Conservation (phyloP, 192 early-diverging fungal genomes). For the Polychytrium aggregatum region DNA sequence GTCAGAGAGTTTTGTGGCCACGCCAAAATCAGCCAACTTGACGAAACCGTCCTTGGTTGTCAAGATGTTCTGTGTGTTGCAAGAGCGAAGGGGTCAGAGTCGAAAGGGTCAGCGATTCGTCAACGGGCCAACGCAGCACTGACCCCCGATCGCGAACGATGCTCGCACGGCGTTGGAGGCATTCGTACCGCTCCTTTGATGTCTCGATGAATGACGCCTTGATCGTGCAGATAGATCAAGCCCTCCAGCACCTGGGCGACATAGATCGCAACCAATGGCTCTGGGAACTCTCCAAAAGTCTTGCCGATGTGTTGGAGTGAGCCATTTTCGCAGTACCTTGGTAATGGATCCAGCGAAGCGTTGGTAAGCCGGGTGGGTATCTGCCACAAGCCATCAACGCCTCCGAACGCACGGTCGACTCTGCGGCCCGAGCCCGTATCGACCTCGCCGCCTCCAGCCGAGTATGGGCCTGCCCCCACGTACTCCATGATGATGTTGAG, state of each 20-base stretch:
- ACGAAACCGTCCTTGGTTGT: conserved; percentile 93
- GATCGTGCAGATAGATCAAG: conserved; percentile 76
- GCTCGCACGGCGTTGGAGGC: no score
- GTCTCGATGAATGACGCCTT: conserved; percentile 84
- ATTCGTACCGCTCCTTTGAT: conserved; percentile 68
- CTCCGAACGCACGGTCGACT: no score
- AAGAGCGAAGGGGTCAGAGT: no score
- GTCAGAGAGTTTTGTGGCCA: conserved; percentile 75
- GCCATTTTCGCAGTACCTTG: conserved; percentile 66
- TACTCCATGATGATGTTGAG: conserved; percentile 62
- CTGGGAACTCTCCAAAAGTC: conserved; percentile 84
- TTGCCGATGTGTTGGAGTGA: conserved; percentile 75
- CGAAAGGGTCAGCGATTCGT: not conserved
- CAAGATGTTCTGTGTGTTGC: conserved; percentile 58
- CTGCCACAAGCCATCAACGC: no score
- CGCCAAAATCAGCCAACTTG: conserved; percentile 94
- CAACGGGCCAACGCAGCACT: not conserved
- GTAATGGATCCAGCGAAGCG: not conserved
- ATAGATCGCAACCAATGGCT: conserved; percentile 78
- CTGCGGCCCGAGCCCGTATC: not conserved
- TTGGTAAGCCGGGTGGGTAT: no score
- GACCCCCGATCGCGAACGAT: not conserved
- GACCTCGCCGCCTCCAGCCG: not conserved
- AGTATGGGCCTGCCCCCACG: not conserved
- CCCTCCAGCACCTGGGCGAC: conserved; percentile 82